A percentile compares a stretch with the other conserved stretches of the same genome.
Conservation (phyloP, 192 early-diverging fungal species). For the Globomyces pollinis-pini region DNA sequence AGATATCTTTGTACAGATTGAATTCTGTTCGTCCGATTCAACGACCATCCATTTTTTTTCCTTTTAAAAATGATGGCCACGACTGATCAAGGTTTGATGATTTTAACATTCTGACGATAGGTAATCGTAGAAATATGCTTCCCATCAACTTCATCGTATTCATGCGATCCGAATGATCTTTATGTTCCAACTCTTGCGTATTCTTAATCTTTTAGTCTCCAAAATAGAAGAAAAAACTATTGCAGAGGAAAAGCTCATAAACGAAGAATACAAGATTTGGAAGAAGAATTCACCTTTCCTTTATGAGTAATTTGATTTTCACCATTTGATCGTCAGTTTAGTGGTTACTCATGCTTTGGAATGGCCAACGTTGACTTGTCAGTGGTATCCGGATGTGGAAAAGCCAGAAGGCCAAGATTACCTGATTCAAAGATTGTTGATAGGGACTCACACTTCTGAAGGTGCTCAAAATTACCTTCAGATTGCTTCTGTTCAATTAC, state of each 20-base stretch:
- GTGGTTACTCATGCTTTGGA: conserved; percentile 97
- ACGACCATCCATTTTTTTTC: too few relatives aligned
- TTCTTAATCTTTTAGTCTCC: too few relatives aligned
- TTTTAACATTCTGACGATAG: too few relatives aligned
- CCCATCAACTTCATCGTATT: too few relatives aligned
- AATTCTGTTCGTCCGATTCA: too few relatives aligned
- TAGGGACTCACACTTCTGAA: conserved; percentile 93
- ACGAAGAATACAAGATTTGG: conserved; percentile 99
- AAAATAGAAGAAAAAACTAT: conserved; percentile 19
- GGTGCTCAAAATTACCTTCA: conserved; percentile 96
- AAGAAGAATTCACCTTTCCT: conserved; percentile 99
- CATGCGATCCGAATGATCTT: too few relatives aligned
- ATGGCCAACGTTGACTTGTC: conserved; percentile 95
- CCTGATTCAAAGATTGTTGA: conserved; percentile 75
- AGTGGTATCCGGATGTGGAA: conserved; percentile 96
- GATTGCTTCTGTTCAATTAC: conserved; percentile 85
- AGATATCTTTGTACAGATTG: too few relatives aligned
- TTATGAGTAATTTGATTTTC: conserved; percentile 62
- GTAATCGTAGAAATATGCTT: too few relatives aligned
- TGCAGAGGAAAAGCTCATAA: conserved; percentile 75
- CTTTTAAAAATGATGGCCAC: too few relatives aligned
- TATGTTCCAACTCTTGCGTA: too few relatives aligned
- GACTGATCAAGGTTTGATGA: too few relatives aligned
- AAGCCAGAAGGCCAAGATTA: conserved; percentile 76
- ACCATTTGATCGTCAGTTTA: conserved; percentile 47